Evolutionary conservation across 2,329 filamentous ascomycete genomes (phyloP), one percentile per base, ranked within the genome.

Genomic region (Fusarium mangiferae): DNA sequence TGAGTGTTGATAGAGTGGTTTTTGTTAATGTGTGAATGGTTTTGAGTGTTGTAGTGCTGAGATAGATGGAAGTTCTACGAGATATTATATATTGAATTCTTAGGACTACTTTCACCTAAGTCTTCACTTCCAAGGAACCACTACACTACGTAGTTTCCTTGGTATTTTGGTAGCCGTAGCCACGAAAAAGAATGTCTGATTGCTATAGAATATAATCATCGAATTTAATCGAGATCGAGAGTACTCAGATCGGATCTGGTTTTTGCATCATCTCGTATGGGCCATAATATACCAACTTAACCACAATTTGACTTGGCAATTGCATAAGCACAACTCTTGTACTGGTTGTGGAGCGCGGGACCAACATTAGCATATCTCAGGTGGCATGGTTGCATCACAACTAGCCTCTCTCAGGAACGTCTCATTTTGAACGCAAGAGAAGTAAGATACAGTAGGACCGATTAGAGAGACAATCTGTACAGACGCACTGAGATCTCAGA

Each of bases 41-140:
- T 26, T 10, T 14, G 18, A 7, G 18, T 60, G 57, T 13, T 55
- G 52, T 41, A 55, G 15, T 24, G 36, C 20, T 55, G 52, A 55
- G 26, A 30, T 41, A 6, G 36, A 30, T 24, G 20, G 18, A 52
- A 36, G 10, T 6, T 26, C 10, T 3, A 24, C n/a, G 20, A 30
- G 36, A 14, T 41, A 6, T 41, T 55, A 41, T 55, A 55, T 55
- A 30, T 30, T 55, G 52, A 30, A 55, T 55, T 30, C 20, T 30
- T 14, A 14, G 3, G 18, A 22, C 18, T 5, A 20, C 12, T 30
- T 48, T 14, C 17, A 30, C 5, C 3, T 7, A 18, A 30, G 2
- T 15, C 2, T 8, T 7, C 9, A 30, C 14, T 48, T 48, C 18
- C 45, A 48, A 26, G 45, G 26, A 48, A 30, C 22, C 11, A 13